Conservation (phyloP, 140 eudicot genomes). For the Bidens hawaiensis region DNA sequence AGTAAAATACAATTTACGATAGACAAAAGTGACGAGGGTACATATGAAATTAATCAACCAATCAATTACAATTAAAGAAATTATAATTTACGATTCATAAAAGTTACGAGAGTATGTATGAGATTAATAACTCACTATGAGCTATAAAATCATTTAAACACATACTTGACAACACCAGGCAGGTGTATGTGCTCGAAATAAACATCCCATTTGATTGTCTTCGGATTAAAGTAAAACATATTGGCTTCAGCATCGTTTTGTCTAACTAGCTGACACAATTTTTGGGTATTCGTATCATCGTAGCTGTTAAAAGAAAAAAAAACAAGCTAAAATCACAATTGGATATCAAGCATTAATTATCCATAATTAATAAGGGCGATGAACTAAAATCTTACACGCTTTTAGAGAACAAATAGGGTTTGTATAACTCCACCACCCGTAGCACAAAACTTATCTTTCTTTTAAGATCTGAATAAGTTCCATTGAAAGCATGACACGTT, state of each 20-base stretch:
- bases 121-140: neutral
- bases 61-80: neutral
- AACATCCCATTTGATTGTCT: constrained; percentile 54
- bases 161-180: constrained; percentile 45
- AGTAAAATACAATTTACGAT: no score
- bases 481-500: constrained; percentile 50
- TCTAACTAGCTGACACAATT: constrained; percentile 41
- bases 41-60: neutral
- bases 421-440: constrained; percentile 6
- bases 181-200: constrained; percentile 34
- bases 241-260: constrained; percentile 38
- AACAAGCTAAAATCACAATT: neutral
- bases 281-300: constrained; percentile 68
- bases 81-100: neutral
- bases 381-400: constrained; percentile 46
- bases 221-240: constrained; percentile 68
- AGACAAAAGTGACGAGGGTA: no score
- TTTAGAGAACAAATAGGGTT: constrained; percentile 74
- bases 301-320: constrained; percentile 35
- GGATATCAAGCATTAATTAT: no score
- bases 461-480: constrained; percentile 27
- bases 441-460: constrained; percentile 44
- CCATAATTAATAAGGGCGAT: neutral
- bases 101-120: neutral
- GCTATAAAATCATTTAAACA: constrained; percentile 39